Conservation (phyloP, 169 alveolate species). For the Plasmodium coatneyi region DNA sequence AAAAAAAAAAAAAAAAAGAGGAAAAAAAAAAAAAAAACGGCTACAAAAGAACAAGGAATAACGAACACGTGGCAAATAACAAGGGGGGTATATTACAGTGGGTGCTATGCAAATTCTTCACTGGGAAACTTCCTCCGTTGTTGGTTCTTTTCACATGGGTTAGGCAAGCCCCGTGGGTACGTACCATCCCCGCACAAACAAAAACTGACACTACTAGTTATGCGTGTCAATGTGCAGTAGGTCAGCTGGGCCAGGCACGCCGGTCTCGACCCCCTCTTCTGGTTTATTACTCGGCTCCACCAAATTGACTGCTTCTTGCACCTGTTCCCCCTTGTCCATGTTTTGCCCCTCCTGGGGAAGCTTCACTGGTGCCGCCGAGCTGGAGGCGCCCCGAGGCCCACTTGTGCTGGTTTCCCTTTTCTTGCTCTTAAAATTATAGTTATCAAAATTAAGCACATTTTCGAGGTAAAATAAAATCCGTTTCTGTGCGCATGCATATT, state of each 20-base stretch:
- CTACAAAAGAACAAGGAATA: not conserved
- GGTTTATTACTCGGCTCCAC: not conserved
- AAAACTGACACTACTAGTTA: not conserved
- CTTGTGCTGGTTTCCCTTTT: conserved; percentile 4
- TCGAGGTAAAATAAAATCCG: conserved; percentile 62
- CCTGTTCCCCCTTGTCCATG: not conserved
- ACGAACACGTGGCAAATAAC: not conserved
- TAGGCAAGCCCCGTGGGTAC: not conserved
- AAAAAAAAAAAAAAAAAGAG: no score
- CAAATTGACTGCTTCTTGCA: not conserved
- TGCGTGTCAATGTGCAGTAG: not conserved
- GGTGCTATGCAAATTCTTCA: not conserved
- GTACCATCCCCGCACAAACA: not conserved
- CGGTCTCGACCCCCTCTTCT: not conserved
- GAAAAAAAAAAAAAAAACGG: not conserved
- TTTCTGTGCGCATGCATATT: conserved; percentile 59
- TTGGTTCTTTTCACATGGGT: not conserved
- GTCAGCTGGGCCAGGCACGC: not conserved
- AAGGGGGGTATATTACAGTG: not conserved
- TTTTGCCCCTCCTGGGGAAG: not conserved
- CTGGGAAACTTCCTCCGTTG: not conserved
- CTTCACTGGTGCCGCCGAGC: not conserved
- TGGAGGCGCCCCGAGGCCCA: not conserved
- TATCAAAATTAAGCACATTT: conserved; percentile 61
- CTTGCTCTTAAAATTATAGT: conserved; percentile 54